Base-by-base conservation (phyloP, 805 yeast genomes). In the Cephaloascus albidus region DNA sequence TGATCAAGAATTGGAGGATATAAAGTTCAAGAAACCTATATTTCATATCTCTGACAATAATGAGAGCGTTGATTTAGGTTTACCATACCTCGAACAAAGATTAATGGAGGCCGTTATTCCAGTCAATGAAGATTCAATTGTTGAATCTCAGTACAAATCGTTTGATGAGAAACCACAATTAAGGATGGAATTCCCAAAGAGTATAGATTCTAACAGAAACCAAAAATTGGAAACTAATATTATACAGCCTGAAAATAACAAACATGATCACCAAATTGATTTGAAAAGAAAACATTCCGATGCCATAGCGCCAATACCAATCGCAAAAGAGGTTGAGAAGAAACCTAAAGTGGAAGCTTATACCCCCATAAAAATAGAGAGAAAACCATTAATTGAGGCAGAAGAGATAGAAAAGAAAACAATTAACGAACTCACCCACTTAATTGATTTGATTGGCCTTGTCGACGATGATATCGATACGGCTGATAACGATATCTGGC, bases 21-120 rank as follows among this genome's bases (percentile, higher is more conserved):
- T 62, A 8, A 28, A 43, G n/a, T 70, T 70, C 49, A 60, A 58
- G 35, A 58, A 59, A 37, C 66, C 68, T 1, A 55, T 54, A 1
- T 28, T 48, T 34, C 44, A 43, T n/a, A 34, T 46, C 6, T 4
- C 34, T 5, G 31, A 34, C 20, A 4, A 14, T 14, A 26, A 20
- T 15, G 17, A 15, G 4, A 3, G 8, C 17, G 10, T 16, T 33
- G 33, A 17, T 19, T 20, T 33, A 35, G 38, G 33, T 8, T 16
- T n/a, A 10, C 18, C 18, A 27, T 31, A 36, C 12, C 10, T 37
- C 18, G 33, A 33, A 15, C 26, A 15, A 39, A 20, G 58, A 52
- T 33, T 54, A 3, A 38, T 51, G 3, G 35, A 39, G 1, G 41
- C 35, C 2, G 39, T 46, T 2, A 37, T 26, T 1, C 38, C 45